Evolutionary conservation across 2,329 filamentous ascomycete species (phyloP), one percentile per base, ranked within the genome.

Genomic region (Aspergillus novofumigatus): DNA sequence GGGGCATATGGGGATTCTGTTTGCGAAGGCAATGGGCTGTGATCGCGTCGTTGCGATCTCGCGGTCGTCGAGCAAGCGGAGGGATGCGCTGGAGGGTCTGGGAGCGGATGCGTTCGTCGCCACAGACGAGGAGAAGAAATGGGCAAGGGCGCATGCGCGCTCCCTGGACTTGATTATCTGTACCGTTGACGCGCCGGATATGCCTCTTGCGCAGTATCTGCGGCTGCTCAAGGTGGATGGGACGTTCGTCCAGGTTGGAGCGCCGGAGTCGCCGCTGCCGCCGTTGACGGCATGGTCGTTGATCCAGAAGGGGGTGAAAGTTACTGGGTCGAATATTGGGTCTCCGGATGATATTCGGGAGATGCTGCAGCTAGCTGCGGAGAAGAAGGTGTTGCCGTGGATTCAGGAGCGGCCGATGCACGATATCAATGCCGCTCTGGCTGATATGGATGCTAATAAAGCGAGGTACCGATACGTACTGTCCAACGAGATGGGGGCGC

Each of bases 1-100:
- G 0, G 89, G 89, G 0, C 89, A 93, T 69, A 85, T 92, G 61
- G 90, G 83, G 0, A 70, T 93, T 14, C 78, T 90, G 58, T 91
- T 84, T 71, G 86, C 89, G 0, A 85, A 82, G 63, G 89, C 89
- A 0, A 75, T 93, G 1, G 86, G 86, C 9, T 86, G 86, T 26
- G 85, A 90, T 49, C 81, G 82, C 6, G 78, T 85, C 3, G 77
- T 82, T 9, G 83, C 78, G 3, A 84, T 86, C 58, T 84, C 81
- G 9, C 76, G 83, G 1, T 78, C 73, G 1, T 70, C 69, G 0
- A 72, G 72, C 55, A 86, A 86, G 72, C 75, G 72, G 44, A 68
- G 70, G 1, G 83, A 86, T 69, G 81, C 80, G 0, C 60, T 78
- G 50, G 73, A 77, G 23, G 69, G 67, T 0, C 74, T 86, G 62